Base-by-base conservation (phyloP, 768 basidiomycete species). In the Amanita jacksonii region DNA sequence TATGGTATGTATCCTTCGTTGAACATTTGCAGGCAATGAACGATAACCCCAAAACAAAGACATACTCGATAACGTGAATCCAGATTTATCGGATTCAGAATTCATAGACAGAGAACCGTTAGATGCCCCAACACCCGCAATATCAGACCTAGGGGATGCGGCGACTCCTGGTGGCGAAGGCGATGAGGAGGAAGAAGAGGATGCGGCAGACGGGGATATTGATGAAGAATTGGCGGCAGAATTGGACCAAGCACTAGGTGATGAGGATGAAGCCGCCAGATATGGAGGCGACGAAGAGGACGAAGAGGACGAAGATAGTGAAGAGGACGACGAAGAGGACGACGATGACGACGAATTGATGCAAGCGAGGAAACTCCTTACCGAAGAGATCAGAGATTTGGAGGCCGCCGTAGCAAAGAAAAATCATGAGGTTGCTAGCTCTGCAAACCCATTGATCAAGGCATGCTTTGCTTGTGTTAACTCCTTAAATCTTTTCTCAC, bases 161-260 rank as follows among this genome's bases (percentile, higher is more conserved):
- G 68, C 74, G 31, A 82, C 81, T 0, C 76, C 76, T 2, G 79
- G 75, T 8, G 73, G 68, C 19, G 71, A 73, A 39, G 59, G 65
- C 2, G 81, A 68, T 7, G 79, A 73, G 2, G 74, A 67, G 12
- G 76, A 74, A 2, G 79, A 74, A 0, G 80, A 74, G 6, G 75
- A 77, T 3, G 77, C 74, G 0, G 79, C 73, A n/a, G 75, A 69
- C 12, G 83, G 82, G 3, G 89, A 87, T 45, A 86, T 89, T 36
- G 89, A 91, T 54, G 85, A 85, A 55, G 90, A 90, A 53, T 70
- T 92, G 12, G 90, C 89, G 4, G 87, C 86, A 3, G 87, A 91
- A 60, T 73, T 92, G 19, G 86, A 91, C 57, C 69, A 82, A 34
- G 91, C 85, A n/a, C 67, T 90, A n/a, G 80, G 73, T 27, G 81